These are phyloP conservation scores for Phaeosphaeriaceae sp. DNA, from an alignment of 2,329 filamentous ascomycete species.

Conservation along the genomic window DNA sequence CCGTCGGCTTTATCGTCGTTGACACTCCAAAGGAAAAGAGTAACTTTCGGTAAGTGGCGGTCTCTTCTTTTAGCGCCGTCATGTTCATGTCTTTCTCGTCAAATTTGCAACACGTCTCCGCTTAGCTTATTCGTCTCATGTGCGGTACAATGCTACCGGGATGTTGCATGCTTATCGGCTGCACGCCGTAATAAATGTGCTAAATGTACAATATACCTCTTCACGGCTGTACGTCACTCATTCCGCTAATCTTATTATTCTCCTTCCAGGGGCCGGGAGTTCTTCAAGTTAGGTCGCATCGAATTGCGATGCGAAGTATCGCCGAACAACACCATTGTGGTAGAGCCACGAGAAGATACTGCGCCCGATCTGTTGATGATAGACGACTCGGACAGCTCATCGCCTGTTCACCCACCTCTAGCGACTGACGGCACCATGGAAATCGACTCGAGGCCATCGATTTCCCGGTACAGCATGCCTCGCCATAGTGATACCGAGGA, in stretches of 20 bases:
- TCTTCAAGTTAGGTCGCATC: constrained; percentile 50
- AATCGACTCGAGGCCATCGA: constrained; percentile 34
- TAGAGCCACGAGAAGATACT: constrained; percentile 36
- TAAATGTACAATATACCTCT: constrained; percentile 21
- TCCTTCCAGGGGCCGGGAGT: constrained; percentile 41
- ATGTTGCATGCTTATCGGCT: constrained; percentile 27
- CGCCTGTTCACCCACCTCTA: constrained; percentile 13
- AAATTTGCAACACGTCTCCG: constrained; percentile 7
- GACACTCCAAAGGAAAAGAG: constrained; percentile 34
- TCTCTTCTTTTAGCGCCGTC: constrained; percentile 4
- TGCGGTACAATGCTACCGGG: constrained; percentile 17
- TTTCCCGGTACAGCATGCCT: constrained; percentile 21
- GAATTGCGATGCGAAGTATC: constrained; percentile 45
- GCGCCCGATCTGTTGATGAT: constrained; percentile 25
- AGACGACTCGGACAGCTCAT: constrained; percentile 25
- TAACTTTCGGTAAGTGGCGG: constrained; percentile 41
- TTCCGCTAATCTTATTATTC: constrained; percentile 8
- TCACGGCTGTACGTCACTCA: constrained; percentile 7
- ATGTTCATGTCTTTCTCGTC: constrained; percentile 6
- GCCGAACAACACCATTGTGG: constrained; percentile 25
- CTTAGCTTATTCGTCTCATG: constrained; percentile 12
- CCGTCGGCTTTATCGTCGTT: constrained; percentile 38
- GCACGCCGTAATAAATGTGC: constrained; percentile 25
- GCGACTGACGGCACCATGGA: constrained; percentile 32
- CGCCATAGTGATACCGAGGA: constrained; percentile 22